phyloP scores from a whole-genome alignment of 352 stramenopile species.

The Pythium periplocum region DNA sequence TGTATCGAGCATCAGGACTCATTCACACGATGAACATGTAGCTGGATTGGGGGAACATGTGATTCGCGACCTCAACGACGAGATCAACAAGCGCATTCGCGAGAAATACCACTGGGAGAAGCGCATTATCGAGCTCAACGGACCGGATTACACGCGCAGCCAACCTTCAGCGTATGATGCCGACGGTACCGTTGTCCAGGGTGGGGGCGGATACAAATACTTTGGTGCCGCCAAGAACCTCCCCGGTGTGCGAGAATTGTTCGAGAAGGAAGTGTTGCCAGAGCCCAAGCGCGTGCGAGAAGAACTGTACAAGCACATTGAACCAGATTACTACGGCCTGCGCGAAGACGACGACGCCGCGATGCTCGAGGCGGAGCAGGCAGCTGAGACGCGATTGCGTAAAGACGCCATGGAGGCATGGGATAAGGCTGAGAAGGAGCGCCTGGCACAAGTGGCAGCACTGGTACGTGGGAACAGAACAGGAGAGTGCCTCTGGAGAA shows the following conservation, averaged over 20 bases:
- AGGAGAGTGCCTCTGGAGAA: neutral
- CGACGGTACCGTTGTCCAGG: slow-evolving; percentile 67
- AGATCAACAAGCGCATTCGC: slow-evolving; percentile 97
- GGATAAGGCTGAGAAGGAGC: slow-evolving; percentile 40
- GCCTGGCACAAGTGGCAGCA: slow-evolving; percentile 14
- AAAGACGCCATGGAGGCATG: slow-evolving; percentile 50
- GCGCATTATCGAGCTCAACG: slow-evolving; percentile 88
- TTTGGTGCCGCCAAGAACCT: slow-evolving; percentile 96
- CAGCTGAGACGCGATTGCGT: slow-evolving; percentile 36
- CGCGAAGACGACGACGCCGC: slow-evolving; percentile 59
- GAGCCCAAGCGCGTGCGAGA: slow-evolving; percentile 45
- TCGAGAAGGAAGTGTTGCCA: slow-evolving; percentile 78
- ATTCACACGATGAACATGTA: slow-evolving; percentile 11
- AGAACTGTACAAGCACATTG: slow-evolving; percentile 91
- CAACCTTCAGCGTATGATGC: slow-evolving; percentile 75
- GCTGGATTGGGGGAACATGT: slow-evolving; percentile 92
- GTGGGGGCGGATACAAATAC: slow-evolving; percentile 91
- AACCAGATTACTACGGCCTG: slow-evolving; percentile 80
- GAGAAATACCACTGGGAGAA: slow-evolving; percentile 90
- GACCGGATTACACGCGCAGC: slow-evolving; percentile 80
- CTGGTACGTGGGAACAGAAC: neutral
- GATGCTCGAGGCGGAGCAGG: slow-evolving; percentile 40
- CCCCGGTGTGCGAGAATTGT: slow-evolving; percentile 93
- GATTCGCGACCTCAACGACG: slow-evolving; percentile 97
- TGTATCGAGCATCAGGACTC: too few relatives aligned